A percentile compares a stretch with the other conserved stretches of the same genome.
phyloP scores from a whole-genome alignment of 176 grass and related monocot species.

The Eleusine indica region DNA sequence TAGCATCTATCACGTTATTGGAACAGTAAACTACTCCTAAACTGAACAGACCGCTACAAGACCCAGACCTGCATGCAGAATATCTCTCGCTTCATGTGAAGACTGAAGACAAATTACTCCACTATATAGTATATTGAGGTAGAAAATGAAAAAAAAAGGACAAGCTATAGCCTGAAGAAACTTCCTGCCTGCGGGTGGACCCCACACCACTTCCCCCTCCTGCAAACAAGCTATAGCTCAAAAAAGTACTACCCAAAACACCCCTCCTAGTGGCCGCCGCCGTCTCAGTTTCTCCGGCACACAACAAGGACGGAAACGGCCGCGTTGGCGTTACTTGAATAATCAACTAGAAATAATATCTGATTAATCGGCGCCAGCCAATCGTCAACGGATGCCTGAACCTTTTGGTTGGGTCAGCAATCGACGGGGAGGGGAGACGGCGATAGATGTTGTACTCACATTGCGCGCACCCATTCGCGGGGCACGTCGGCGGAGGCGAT shows the following conservation, averaged over 20 bases:
- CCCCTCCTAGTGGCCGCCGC: background rate
- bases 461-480: constrained; percentile 64
- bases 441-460: constrained; percentile 47
- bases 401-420: background rate
- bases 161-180: background rate
- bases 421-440: too few species aligned
- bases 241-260: constrained; percentile 1
- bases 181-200: constrained; percentile 15
- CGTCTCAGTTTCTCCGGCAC: background rate
- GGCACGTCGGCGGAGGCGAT: constrained; percentile 95
- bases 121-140: background rate
- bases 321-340: background rate
- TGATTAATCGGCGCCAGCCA: background rate
- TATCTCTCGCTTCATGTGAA: background rate
- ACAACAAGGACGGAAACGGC: background rate
- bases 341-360: background rate
- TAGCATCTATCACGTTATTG: background rate
- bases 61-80: background rate
- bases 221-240: background rate
- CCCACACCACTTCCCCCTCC: background rate
- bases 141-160: background rate
- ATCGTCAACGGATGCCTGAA: background rate
- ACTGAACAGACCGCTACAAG: background rate
- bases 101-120: background rate
- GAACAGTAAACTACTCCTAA: background rate